Conservation (phyloP, 2,329 filamentous ascomycete species). For the Cercospora beticola region DNA sequence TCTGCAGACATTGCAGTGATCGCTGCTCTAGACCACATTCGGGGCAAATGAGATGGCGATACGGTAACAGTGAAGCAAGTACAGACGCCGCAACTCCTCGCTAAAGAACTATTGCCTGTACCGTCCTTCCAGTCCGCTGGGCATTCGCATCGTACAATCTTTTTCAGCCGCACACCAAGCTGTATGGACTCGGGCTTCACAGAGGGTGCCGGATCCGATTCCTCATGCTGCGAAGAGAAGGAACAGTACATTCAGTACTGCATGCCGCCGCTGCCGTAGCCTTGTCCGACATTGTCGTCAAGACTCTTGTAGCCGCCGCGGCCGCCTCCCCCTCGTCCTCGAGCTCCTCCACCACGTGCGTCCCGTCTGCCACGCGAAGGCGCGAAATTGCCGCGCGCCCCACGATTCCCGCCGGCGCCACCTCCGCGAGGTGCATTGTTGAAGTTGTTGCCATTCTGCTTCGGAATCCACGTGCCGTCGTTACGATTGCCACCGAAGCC, state of each 20-base stretch:
- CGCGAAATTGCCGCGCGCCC: conserved; percentile 17
- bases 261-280: conserved; percentile 39
- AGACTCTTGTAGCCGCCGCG: conserved; percentile 44
- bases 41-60: neutral
- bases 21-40: neutral
- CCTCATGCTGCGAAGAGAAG: neutral
- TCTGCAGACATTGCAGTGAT: neutral
- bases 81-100: neutral
- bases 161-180: neutral
- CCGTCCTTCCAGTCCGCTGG: neutral
- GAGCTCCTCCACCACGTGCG: conserved; percentile 20
- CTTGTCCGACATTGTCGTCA: conserved; percentile 43
- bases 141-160: neutral
- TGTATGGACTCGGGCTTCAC: neutral
- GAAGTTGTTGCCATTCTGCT: conserved; percentile 12
- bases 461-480: conserved; percentile 30
- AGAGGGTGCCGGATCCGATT: neutral
- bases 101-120: neutral
- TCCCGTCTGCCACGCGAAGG: conserved; percentile 41
- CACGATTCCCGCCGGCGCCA: conserved; percentile 39
- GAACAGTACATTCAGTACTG: conserved; percentile 31
- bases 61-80: neutral
- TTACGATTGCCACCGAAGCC: conserved; percentile 18
- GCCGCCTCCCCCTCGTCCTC: conserved; percentile 33
- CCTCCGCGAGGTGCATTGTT: conserved; percentile 37